Conservation (phyloP, 495 filamentous ascomycete genomes). For the Cryomyces antarcticus region DNA sequence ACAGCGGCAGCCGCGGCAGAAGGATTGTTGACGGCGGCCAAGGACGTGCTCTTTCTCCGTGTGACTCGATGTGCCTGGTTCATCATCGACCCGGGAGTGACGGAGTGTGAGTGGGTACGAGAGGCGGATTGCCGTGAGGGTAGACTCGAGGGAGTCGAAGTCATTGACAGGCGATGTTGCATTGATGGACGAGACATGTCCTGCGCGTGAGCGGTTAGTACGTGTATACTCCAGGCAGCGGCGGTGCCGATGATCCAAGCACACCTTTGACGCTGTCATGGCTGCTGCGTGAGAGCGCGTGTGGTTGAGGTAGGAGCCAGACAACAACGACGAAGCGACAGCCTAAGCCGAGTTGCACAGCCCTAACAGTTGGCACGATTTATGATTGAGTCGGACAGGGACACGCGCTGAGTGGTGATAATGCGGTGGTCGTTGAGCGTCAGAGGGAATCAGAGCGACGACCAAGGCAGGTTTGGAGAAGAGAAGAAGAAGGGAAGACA, state of each 20-base stretch:
- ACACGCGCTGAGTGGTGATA: too few species aligned
- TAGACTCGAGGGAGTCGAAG: constrained; percentile 14
- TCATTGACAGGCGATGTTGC: constrained; percentile 21
- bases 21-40: constrained; percentile 50
- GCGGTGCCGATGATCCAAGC: not conserved
- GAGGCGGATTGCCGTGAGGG: constrained; percentile 30
- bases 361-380: too few species aligned
- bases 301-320: too few species aligned
- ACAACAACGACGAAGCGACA: too few species aligned
- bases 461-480: too few species aligned
- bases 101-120: constrained; percentile 65
- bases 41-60: constrained; percentile 82
- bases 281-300: not conserved
- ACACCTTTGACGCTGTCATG: constrained; percentile 8
- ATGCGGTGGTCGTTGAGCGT: too few species aligned
- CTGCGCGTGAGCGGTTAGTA: constrained; percentile 1
- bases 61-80: constrained; percentile 71
- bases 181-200: constrained; percentile 17
- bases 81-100: constrained; percentile 62
- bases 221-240: not conserved
- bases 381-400: too few species aligned
- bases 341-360: too few species aligned
- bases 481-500: too few species aligned
- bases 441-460: too few species aligned
- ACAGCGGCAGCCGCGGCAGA: constrained; percentile 57